These are phyloP conservation scores for Helotiales sp. DNA, from an alignment of 2,329 filamentous ascomycete genomes.

Conservation along the genomic window DNA sequence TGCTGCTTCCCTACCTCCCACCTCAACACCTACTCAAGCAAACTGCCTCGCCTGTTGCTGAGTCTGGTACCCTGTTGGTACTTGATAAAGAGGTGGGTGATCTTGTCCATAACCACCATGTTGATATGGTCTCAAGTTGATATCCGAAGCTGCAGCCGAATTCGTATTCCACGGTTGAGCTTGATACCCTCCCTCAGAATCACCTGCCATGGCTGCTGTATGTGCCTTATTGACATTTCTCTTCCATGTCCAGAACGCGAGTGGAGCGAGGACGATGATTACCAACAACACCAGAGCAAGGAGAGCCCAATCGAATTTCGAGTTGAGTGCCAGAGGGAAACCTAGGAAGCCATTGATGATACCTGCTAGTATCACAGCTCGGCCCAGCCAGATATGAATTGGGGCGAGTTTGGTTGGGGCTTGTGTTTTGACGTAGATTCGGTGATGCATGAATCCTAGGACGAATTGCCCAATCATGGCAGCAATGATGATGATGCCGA, in stretches of 20 bases:
- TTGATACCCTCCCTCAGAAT: not conserved
- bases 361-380: conserved; percentile 52
- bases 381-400: conserved; percentile 58
- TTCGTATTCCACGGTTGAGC: not conserved
- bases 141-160: not conserved
- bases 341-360: conserved; percentile 59
- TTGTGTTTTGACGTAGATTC: conserved; percentile 50
- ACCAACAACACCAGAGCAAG: conserved; percentile 46
- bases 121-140: not conserved
- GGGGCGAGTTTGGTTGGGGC: conserved; percentile 50
- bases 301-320: conserved; percentile 48
- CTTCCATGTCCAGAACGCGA: not conserved
- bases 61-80: not conserved
- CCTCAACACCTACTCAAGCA: not conserved
- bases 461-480: conserved; percentile 53
- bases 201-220: not conserved
- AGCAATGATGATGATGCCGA: conserved; percentile 55
- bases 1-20: not conserved
- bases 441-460: conserved; percentile 57
- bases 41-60: not conserved
- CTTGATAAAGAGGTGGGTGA: not conserved
- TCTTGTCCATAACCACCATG: not conserved
- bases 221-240: not conserved
- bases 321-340: conserved; percentile 55
- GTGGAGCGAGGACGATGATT: conserved; percentile 36